Evolutionary conservation across 805 yeast genomes (phyloP).

Genomic region (Zygotorulaspora danielsina): DNA sequence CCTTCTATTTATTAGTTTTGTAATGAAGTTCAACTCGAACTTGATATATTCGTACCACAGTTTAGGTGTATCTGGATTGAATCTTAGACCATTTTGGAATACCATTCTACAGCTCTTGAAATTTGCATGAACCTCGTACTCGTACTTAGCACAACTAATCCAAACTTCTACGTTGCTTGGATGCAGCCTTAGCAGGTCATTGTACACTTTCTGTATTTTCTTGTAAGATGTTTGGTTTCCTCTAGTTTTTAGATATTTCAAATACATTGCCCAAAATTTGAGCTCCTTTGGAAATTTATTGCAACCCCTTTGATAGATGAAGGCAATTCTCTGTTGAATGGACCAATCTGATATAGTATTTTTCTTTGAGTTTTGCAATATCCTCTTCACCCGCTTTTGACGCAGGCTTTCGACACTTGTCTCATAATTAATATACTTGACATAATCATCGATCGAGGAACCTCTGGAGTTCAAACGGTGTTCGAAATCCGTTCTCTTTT

Average conservation of each 20-base stretch:
- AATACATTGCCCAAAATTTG: conserved; percentile 71
- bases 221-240: conserved; percentile 56
- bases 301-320: conserved; percentile 78
- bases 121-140: conserved; percentile 81
- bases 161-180: conserved; percentile 89
- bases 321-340: conserved; percentile 72
- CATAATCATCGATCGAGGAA: conserved; percentile 68
- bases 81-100: conserved; percentile 78
- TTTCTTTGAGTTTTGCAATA: conserved; percentile 50
- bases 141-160: conserved; percentile 93
- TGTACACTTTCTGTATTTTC: conserved; percentile 69
- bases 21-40: conserved; percentile 80
- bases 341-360: conserved; percentile 84
- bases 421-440: conserved; percentile 78
- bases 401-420: conserved; percentile 73
- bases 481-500: conserved; percentile 92
- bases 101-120: conserved; percentile 84
- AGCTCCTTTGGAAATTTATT: conserved; percentile 73
- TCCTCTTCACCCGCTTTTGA: conserved; percentile 60
- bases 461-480: conserved; percentile 85
- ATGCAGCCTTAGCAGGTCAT: conserved; percentile 74
- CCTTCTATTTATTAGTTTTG: conserved; percentile 79
- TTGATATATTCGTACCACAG: conserved; percentile 86
- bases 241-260: conserved; percentile 58
- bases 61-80: conserved; percentile 66